phyloP scores from a whole-genome alignment of 306 rosid genomes.

The Sophora flavescens region DNA sequence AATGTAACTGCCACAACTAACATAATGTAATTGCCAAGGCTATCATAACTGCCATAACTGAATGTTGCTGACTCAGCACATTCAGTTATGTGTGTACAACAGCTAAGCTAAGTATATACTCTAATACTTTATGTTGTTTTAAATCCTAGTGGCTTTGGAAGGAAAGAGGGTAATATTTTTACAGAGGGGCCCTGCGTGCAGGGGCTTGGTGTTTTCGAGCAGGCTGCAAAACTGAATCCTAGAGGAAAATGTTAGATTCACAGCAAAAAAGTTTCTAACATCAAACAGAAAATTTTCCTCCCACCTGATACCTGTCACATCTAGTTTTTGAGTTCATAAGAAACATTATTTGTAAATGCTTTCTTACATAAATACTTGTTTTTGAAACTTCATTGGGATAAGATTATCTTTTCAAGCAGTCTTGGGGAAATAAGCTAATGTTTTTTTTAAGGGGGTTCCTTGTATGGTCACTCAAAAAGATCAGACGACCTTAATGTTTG shows the following conservation, averaged over 20 bases:
- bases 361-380: neutral
- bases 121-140: conserved; percentile 14
- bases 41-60: too few relatives aligned
- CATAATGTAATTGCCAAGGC: too few relatives aligned
- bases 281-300: neutral
- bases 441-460: neutral
- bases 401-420: neutral
- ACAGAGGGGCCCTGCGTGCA: neutral
- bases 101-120: too few relatives aligned
- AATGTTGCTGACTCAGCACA: too few relatives aligned
- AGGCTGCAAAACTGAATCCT: neutral
- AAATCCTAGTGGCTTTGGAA: neutral
- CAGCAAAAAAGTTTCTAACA: neutral
- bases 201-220: neutral
- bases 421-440: neutral
- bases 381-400: conserved; percentile 4
- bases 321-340: neutral
- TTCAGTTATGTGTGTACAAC: too few relatives aligned
- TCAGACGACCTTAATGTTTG: neutral
- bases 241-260: conserved; percentile 13
- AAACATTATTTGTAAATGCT: neutral
- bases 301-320: neutral
- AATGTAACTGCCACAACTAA: too few relatives aligned
- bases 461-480: neutral
- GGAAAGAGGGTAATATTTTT: neutral